These are phyloP conservation scores for Hyparrhenia diplandra DNA, from an alignment of 176 grass and related monocot genomes.

Conservation along the genomic window DNA sequence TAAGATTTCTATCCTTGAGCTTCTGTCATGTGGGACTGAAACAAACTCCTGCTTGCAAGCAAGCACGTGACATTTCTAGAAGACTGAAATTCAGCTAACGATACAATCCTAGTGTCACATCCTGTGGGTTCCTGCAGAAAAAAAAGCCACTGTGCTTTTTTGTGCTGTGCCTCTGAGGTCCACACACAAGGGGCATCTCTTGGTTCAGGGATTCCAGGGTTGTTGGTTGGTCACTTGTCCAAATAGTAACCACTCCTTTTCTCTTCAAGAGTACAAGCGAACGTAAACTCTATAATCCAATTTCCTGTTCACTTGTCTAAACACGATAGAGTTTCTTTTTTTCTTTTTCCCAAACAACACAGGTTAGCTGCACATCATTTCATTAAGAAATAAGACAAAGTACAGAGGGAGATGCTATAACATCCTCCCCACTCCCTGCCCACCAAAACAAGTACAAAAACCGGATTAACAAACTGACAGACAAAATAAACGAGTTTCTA, in stretches of 20 bases:
- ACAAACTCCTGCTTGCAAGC: background rate
- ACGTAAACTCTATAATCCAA: background rate
- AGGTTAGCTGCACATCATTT: background rate
- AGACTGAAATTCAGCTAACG: background rate
- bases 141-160: background rate
- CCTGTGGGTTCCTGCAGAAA: background rate
- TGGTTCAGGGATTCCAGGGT: conserved; percentile 17
- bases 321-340: background rate
- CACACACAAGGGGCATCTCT: background rate
- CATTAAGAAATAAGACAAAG: background rate
- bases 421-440: no score
- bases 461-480: no score
- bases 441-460: no score
- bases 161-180: background rate
- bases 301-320: no score
- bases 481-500: no score
- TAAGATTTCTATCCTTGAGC: background rate
- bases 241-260: conserved; percentile 12
- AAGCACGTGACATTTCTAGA: background rate
- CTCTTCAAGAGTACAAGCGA: background rate
- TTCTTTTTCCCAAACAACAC: background rate
- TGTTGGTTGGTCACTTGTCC: conserved; percentile 28
- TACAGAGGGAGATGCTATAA: background rate
- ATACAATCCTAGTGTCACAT: background rate
- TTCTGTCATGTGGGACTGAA: background rate